Percentiles rank a stretch among this genome's conserved stretches.
Conservation (phyloP, 306 rosid species). For the Gastrolobium bilobum region DNA sequence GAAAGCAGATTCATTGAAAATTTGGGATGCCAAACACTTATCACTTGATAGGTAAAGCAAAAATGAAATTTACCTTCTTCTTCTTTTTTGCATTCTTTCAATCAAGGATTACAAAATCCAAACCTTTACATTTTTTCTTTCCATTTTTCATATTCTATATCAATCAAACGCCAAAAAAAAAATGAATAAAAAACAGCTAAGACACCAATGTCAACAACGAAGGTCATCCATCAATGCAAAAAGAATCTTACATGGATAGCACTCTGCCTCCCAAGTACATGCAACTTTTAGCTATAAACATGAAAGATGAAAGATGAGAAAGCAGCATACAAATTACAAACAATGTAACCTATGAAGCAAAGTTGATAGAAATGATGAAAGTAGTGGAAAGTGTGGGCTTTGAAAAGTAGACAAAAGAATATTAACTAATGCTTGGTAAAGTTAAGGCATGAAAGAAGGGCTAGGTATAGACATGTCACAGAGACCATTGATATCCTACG, state of each 20-base stretch:
- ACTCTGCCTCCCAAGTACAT: conserved; percentile 50
- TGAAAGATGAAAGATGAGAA: conserved; percentile 46
- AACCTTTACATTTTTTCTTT: background rate
- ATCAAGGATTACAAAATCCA: background rate
- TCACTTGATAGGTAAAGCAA: background rate
- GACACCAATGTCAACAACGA: conserved; percentile 35
- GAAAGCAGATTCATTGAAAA: background rate
- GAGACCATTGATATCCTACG: conserved; percentile 62
- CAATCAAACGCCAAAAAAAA: background rate
- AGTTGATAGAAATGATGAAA: conserved; percentile 59
- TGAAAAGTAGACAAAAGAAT: conserved; percentile 49
- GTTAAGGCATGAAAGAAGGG: conserved; percentile 60
- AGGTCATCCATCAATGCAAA: conserved; percentile 46
- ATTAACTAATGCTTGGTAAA: conserved; percentile 60
- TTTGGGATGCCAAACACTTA: background rate
- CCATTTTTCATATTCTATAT: background rate
- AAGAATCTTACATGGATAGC: conserved; percentile 53
- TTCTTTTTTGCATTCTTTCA: background rate
- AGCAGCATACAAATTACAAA: conserved; percentile 31
- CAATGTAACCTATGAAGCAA: conserved; percentile 48
- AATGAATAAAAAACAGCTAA: conserved; percentile 1
- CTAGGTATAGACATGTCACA: conserved; percentile 50
- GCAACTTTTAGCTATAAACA: conserved; percentile 37
- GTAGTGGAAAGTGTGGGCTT: conserved; percentile 50
- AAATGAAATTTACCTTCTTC: background rate